Conservation (phyloP, 169 alveolate genomes). For the Plasmodium vivax region DNA sequence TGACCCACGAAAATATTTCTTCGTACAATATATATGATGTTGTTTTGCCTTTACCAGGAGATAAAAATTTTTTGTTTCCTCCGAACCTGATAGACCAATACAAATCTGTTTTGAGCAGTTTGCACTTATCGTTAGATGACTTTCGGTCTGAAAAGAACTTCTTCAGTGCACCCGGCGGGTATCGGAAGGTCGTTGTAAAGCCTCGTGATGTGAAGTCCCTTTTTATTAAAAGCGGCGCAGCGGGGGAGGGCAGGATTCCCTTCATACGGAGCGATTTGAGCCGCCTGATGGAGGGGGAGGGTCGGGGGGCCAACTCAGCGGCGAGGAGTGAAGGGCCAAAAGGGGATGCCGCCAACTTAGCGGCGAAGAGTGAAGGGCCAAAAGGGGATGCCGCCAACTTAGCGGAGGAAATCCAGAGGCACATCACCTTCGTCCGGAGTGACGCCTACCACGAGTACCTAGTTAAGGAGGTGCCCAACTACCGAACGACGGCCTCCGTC, state of each 20-base stretch:
- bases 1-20: slow-evolving; percentile 85
- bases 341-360: neutral
- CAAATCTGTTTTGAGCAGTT: slow-evolving; percentile 74
- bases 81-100: slow-evolving; percentile 74
- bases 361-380: neutral
- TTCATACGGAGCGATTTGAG: slow-evolving; percentile 48
- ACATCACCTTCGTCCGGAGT: slow-evolving; percentile 2
- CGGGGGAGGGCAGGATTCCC: slow-evolving; percentile 77
- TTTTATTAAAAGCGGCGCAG: slow-evolving; percentile 77
- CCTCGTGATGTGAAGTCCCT: slow-evolving; percentile 85
- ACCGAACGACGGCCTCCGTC: slow-evolving; percentile 44
- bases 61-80: slow-evolving; percentile 83
- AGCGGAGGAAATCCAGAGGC: neutral
- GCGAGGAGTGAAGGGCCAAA: neutral
- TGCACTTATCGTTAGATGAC: slow-evolving; percentile 72
- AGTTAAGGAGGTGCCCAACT: slow-evolving; percentile 58
- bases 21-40: slow-evolving; percentile 89
- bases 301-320: neutral
- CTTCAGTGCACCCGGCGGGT: slow-evolving; percentile 86
- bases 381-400: neutral
- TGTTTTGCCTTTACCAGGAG: slow-evolving; percentile 94
- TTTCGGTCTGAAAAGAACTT: slow-evolving; percentile 76
- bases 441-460: slow-evolving; percentile 44
- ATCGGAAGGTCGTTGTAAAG: slow-evolving; percentile 86
- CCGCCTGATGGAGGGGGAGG: neutral